Evolutionary conservation across 148 eudicot genomes (phyloP), one percentile per base, ranked within the genome.

Genomic region (Camellia sinensis): DNA sequence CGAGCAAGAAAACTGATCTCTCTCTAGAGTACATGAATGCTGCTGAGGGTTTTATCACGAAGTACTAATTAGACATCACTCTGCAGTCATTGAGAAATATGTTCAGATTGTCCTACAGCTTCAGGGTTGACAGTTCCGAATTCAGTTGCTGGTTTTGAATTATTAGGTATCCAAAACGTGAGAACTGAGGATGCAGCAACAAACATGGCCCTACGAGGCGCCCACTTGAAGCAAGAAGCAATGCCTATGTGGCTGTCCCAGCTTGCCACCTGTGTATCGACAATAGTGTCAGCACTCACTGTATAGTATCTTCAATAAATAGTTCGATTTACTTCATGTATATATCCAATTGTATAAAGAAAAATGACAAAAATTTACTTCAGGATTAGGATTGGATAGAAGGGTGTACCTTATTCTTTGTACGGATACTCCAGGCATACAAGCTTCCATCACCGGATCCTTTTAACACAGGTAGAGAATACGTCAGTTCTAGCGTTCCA

Each of bases 371-470:
- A 71, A 71, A 46, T 73, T 41, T 12, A 52, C 9, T 66, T 44
- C 14, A 61, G 21, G 53, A 67, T 45, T 54, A 54, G 66, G 40
- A 44, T 17, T 18, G 70, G 29, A 71, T 64, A 62, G 19, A 45
- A 71, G 46, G 64, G 66, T 29, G 37, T 86, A 94, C 98, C 98
- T 96, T 93, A 18, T 77, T 86, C 64, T 89, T 82, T 5, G 71
- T 85, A 69, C 82, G 76, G 79, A 96, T 87, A 80, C 86, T 87
- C 98, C 98, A 96, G 11, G 97, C 95, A 83, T 92, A 89, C 87
- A 96, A 84, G 78, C 78, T 90, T 82, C 99, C 99, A 78, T 96
- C 99, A 41, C 94, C 99, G 29, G 99, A 92, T 52, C 99, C 99
- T 96, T 29, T 83, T 3, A 83, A 77, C 9, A 53, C 7, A 40